Evolutionary conservation across 805 yeast species (phyloP), one percentile per base, ranked within the genome.

Genomic region (Zygoascus tannicola): DNA sequence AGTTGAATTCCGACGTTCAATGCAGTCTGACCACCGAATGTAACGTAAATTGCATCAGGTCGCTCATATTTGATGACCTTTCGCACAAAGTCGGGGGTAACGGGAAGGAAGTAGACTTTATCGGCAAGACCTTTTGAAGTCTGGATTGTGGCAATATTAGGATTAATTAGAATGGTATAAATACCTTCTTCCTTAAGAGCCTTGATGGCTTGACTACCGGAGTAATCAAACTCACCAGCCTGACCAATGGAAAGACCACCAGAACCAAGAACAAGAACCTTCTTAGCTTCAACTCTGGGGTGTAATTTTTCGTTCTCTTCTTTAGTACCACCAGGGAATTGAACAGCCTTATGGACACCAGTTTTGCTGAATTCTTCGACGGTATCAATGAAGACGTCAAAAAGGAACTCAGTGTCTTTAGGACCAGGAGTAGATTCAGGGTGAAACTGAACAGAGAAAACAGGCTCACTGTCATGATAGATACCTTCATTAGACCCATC

Each of bases 341-440:
- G 75, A 44, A 92, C 85, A 42, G 86, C 76, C 66, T 79, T 80
- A 60, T 76, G 71, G 32, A 65, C 58, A 30, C 80, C 76, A 22
- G 60, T 45, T n/a, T 54, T 49, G 40, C 61, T 60, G 52, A 69
- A 70, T 35, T 85, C 67, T 43, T 74, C 63, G 41, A 92, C 94
- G 40, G 96, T 65, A 53, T 85, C 67, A 59, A 92, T 82, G 68
- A 92, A 92, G 26, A 85, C 87, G 60, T 92, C 98, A 58, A 92
- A 92, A 64, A 92, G 73, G 67, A 88, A 92, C 69, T 92, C 98
- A 42, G 98, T 92, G 65, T 92, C 99, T 64, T 95, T 80, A 64
- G 99, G 99, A 64, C 99, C 99, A 39, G 98, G 97, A 40, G 95
- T 86, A 20, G 97, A 85, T 73, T 92, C 99, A 21, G 99, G 99